Percentiles rank a stretch among this genome's conserved stretches.
Evolutionary conservation across 352 stramenopile species (phyloP).

Genomic region (Phytophthora syringae): DNA sequence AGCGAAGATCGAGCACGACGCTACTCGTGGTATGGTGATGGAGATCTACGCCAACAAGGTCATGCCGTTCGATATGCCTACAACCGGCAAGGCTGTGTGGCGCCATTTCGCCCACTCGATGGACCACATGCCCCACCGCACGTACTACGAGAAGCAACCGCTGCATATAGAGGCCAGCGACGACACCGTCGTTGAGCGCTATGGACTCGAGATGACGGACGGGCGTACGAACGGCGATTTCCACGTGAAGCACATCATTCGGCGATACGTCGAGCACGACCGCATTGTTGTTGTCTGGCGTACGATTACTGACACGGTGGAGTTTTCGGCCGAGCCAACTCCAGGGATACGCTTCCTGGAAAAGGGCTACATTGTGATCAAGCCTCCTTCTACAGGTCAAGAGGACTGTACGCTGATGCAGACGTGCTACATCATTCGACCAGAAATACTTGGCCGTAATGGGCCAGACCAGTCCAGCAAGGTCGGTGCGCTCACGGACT

Average conservation of each 20-base stretch:
- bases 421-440: conserved; percentile 50
- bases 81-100: conserved; percentile 41
- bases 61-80: conserved; percentile 43
- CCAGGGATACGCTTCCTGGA: conserved; percentile 46
- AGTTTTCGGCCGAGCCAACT: conserved; percentile 42
- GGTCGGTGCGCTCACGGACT: conserved; percentile 53
- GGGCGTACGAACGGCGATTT: conserved; percentile 46
- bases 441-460: conserved; percentile 41
- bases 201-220: conserved; percentile 39
- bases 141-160: conserved; percentile 48
- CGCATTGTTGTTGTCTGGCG: conserved; percentile 50
- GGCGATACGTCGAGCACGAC: conserved; percentile 39
- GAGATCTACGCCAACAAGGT: conserved; percentile 50
- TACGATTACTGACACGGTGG: conserved; percentile 43
- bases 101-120: conserved; percentile 46
- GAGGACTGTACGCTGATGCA: conserved; percentile 44
- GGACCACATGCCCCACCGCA: conserved; percentile 41
- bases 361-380: conserved; percentile 52
- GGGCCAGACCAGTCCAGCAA: conserved; percentile 38
- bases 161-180: conserved; percentile 41
- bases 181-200: conserved; percentile 44
- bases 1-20: conserved; percentile 43
- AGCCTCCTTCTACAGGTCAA: conserved; percentile 29
- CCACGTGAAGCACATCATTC: conserved; percentile 41
- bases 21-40: conserved; percentile 41